A percentile compares a stretch with the other conserved stretches of the same genome.
Conservation (phyloP, 2,329 filamentous ascomycete genomes). For the Paracoccidioides lutzii region DNA sequence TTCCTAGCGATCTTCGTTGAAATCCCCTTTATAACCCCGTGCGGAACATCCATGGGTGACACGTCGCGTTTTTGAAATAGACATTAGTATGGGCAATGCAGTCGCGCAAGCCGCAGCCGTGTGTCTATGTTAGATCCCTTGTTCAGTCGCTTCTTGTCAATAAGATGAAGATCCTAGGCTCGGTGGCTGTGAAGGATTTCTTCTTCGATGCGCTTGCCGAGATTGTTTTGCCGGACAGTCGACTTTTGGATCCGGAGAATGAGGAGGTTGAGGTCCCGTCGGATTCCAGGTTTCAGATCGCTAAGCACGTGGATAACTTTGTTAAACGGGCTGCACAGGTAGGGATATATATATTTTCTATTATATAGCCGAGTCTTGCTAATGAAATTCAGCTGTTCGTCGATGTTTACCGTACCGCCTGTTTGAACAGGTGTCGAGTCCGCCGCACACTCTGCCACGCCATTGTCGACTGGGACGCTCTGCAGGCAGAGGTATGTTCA, state of each 20-base stretch:
- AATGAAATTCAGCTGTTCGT: conserved; percentile 53
- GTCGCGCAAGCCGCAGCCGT: conserved; percentile 66
- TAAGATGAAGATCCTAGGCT: conserved; percentile 55
- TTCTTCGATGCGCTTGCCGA: conserved; percentile 72
- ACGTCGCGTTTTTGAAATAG: not conserved
- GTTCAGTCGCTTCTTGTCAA: conserved; percentile 65
- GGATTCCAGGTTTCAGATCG: conserved; percentile 61
- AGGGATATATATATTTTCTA: conserved; percentile 1
- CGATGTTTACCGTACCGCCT: conserved; percentile 70
- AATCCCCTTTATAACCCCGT: too few relatives aligned
- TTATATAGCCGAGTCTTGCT: conserved; percentile 3
- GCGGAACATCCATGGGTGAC: too few relatives aligned
- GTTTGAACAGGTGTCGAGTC: conserved; percentile 80
- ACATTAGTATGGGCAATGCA: conserved; percentile 7
- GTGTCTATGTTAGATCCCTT: conserved; percentile 70
- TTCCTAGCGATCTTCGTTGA: too few relatives aligned
- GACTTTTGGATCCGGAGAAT: conserved; percentile 58
- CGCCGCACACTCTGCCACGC: conserved; percentile 81
- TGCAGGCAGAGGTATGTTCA: conserved; percentile 58
- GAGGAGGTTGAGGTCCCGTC: conserved; percentile 63
- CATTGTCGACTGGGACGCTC: conserved; percentile 66
- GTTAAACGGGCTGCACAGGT: conserved; percentile 40
- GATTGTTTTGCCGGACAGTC: conserved; percentile 57
- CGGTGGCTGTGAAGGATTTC: conserved; percentile 57
- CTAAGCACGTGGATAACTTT: conserved; percentile 60